Percentiles rank a stretch among this genome's conserved stretches.
Conservation (phyloP, 352 stramenopile species). For the Thraustotheca clavata region DNA sequence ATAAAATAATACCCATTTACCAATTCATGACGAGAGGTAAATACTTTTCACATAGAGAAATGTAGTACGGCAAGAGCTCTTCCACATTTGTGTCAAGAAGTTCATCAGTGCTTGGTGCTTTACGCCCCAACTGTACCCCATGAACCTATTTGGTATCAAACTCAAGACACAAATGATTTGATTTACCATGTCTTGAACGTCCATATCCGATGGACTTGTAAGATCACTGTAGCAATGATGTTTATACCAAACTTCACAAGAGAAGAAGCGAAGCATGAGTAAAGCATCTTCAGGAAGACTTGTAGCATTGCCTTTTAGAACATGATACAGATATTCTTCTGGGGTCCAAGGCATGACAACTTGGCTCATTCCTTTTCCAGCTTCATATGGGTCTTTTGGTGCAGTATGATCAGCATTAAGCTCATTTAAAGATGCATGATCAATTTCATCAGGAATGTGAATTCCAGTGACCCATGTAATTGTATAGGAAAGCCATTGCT, state of each 20-base stretch:
- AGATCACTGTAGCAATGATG: slow-evolving; percentile 46
- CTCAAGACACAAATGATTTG: slow-evolving; percentile 23
- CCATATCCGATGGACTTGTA: slow-evolving; percentile 34
- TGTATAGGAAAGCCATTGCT: slow-evolving; percentile 58
- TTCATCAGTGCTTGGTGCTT: slow-evolving; percentile 30
- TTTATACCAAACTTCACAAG: slow-evolving; percentile 56
- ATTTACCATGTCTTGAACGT: slow-evolving; percentile 64
- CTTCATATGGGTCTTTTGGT: slow-evolving; percentile 4
- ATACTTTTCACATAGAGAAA: slow-evolving; percentile 62
- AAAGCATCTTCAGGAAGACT: slow-evolving; percentile 55
- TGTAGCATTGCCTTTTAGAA: slow-evolving; percentile 54
- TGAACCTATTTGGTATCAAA: not conserved
- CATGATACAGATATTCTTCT: slow-evolving; percentile 66
- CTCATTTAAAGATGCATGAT: slow-evolving; percentile 49
- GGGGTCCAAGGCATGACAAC: slow-evolving; percentile 57
- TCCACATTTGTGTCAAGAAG: slow-evolving; percentile 35
- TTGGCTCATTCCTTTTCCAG: slow-evolving; percentile 31
- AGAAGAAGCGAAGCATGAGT: slow-evolving; percentile 60
- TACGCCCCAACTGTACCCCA: slow-evolving; percentile 24
- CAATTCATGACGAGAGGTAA: slow-evolving; percentile 55
- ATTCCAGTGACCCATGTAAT: slow-evolving; percentile 57
- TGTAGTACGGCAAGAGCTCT: slow-evolving; percentile 51
- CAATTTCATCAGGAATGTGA: slow-evolving; percentile 48
- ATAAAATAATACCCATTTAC: slow-evolving; percentile 29
- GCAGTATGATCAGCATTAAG: slow-evolving; percentile 52